Evolutionary conservation across 495 filamentous ascomycete genomes (phyloP).

Genomic region (Stereocaulon alpinum): DNA sequence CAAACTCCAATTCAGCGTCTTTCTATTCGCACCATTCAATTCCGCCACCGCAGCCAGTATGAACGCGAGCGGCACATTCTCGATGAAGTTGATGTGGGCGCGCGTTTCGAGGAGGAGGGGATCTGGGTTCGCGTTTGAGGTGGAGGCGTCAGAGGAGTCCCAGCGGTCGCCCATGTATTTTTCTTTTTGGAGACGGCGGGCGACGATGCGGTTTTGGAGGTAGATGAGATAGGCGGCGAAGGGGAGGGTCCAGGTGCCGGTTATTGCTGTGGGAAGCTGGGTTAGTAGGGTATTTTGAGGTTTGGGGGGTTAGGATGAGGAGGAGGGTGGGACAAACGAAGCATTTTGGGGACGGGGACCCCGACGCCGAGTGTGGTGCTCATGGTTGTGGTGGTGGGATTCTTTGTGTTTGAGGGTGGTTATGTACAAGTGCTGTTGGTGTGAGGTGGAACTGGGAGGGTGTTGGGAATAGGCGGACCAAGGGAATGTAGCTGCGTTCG

Average conservation of each 20-base stretch:
- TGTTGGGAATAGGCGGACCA: no score
- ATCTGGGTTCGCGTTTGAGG: slow-evolving; percentile 16
- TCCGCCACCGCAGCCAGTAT: slow-evolving; percentile 29
- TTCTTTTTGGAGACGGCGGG: slow-evolving; percentile 28
- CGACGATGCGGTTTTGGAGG: slow-evolving; percentile 33
- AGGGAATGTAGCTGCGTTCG: no score
- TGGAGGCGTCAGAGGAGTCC: slow-evolving; percentile 2
- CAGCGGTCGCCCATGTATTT: slow-evolving; percentile 28
- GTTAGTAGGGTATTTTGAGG: not conserved
- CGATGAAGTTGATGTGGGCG: slow-evolving; percentile 33
- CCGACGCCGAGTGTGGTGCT: slow-evolving; percentile 24
- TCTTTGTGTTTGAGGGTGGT: not conserved
- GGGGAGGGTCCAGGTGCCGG: slow-evolving; percentile 35
- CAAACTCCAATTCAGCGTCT: slow-evolving; percentile 28
- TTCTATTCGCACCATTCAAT: slow-evolving; percentile 34
- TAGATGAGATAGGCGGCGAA: slow-evolving; percentile 36
- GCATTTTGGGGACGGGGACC: slow-evolving; percentile 26
- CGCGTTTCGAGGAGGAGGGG: slow-evolving; percentile 27
- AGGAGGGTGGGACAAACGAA: slow-evolving; percentile 15
- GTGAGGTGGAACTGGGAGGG: no score
- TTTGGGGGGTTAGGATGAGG: no score
- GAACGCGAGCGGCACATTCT: slow-evolving; percentile 35
- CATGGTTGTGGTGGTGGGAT: slow-evolving; percentile 10
- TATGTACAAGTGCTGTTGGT: not conserved
- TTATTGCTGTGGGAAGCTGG: slow-evolving; percentile 27